Conservation (phyloP, 768 basidiomycete species). For the Asterophora parasitica region DNA sequence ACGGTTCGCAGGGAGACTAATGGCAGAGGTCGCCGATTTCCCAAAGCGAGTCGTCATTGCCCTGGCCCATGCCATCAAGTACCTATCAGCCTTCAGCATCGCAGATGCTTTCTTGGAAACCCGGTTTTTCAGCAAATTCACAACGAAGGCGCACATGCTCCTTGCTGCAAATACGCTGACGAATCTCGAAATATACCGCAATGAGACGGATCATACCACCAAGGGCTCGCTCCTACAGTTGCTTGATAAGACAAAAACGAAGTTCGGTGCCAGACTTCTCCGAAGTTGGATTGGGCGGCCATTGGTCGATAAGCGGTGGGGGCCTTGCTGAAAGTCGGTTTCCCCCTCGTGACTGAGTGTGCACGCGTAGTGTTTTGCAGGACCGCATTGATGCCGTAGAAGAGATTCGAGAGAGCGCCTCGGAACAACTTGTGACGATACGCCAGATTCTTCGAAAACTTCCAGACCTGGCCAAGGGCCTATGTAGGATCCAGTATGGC, state of each 20-base stretch:
- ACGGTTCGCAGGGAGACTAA: constrained; percentile 44
- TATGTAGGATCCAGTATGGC: constrained; percentile 87
- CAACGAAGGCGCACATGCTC: constrained; percentile 77
- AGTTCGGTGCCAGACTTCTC: constrained; percentile 82
- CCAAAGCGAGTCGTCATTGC: constrained; percentile 68
- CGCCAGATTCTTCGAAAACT: constrained; percentile 64
- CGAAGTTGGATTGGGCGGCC: constrained; percentile 86
- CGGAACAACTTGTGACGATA: constrained; percentile 60
- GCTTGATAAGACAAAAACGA: constrained; percentile 82
- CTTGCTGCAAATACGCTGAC: constrained; percentile 83
- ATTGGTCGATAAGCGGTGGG: constrained; percentile 64
- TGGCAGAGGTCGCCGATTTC: constrained; percentile 60
- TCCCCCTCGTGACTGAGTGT: background rate
- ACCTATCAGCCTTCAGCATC: constrained; percentile 71
- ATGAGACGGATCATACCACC: constrained; percentile 73
- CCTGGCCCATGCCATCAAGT: constrained; percentile 65
- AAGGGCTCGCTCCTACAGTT: constrained; percentile 81
- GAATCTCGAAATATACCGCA: constrained; percentile 91
- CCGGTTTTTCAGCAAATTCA: constrained; percentile 74
- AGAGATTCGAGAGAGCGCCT: constrained; percentile 65
- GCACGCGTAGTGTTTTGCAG: constrained; percentile 52
- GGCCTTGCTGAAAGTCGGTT: constrained; percentile 5
- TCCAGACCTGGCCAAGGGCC: constrained; percentile 85
- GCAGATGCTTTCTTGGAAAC: constrained; percentile 76
- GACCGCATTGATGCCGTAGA: constrained; percentile 80